Evolutionary conservation across 768 basidiomycete genomes (phyloP).

Genomic region (Panaeolus papilionaceus): DNA sequence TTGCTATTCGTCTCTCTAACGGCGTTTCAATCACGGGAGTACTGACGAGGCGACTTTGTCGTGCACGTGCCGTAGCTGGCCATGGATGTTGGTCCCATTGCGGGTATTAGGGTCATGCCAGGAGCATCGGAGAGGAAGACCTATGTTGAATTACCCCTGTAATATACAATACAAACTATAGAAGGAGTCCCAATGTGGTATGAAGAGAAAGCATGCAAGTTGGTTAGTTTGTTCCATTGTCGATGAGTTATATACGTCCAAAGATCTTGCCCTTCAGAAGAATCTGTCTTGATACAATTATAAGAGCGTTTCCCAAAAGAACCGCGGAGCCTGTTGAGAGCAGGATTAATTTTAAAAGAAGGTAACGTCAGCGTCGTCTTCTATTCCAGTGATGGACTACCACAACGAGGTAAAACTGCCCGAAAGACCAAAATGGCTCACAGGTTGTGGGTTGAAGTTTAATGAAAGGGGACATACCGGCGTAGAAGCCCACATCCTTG

Average conservation of each 20-base stretch:
- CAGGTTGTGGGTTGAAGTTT: background rate
- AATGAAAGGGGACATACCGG: constrained; percentile 41
- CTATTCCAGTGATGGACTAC: background rate
- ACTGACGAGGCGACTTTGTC: background rate
- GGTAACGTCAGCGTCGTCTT: background rate
- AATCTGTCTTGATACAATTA: background rate
- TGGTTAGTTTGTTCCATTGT: background rate
- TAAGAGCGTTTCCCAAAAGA: background rate
- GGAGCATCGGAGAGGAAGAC: background rate
- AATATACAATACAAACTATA: background rate
- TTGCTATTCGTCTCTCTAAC: background rate
- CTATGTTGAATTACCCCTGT: background rate
- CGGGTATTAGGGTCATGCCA: background rate
- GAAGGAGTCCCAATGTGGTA: background rate
- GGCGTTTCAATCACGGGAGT: background rate
- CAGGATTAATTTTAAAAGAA: background rate
- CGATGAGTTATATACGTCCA: background rate
- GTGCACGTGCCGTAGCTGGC: background rate
- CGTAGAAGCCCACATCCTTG: constrained; percentile 59
- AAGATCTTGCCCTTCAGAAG: background rate
- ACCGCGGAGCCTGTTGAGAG: constrained; percentile 1
- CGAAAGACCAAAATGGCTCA: background rate
- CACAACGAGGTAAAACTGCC: background rate
- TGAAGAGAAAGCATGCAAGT: background rate
- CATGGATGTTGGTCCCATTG: background rate